Evolutionary conservation across 306 rosid species (phyloP), one percentile per base, ranked within the genome.

Genomic region (Prinsepia uniflora): DNA sequence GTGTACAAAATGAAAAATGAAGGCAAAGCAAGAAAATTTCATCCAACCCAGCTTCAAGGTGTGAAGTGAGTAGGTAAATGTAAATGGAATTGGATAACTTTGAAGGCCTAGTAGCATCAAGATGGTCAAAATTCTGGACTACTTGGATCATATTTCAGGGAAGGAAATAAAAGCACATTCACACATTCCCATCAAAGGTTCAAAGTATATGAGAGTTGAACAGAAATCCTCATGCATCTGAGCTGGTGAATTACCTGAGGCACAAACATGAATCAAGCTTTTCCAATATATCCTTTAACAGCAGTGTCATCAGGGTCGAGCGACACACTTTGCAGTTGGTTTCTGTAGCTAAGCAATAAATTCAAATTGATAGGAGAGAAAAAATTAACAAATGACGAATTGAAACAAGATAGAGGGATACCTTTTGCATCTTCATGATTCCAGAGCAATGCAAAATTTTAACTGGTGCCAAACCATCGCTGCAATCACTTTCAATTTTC

Each of bases 271-370:
- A 50, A 10, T 53, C 17, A 49, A 18, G 53, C 42, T 18, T 69
- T 42, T 19, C 64, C 53, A 68, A 19, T 15, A 22, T 13, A 41
- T 42, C 22, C 19, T 69, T 53, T 46, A 54, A 43, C 41, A 7
- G 41, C 45, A 40, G 72, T 20, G 12, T 6, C 18, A 36, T 41
- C 19, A 52, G 7, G 62, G 63, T 54, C 53, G 39, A 53, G 53
- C 12, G 18, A 5, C 53, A 55, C 17, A 41, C 15, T 13, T 36
- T 5, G 12, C 43, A 54, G 42, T 50, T 54, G 10, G 47, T 5
- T 39, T 69, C 45, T n/a, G 63, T 69, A 13, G 20, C 58, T 13
- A 69, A 55, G 42, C 50, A 53, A 68, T 42, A 68, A 52, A 42
- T 43, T 53, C 40, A 20, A 12, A 40, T 4, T 15, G 14, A 61